Base-by-base conservation (phyloP, 1,139 yeast genomes). In the Torulaspora globosa region DNA sequence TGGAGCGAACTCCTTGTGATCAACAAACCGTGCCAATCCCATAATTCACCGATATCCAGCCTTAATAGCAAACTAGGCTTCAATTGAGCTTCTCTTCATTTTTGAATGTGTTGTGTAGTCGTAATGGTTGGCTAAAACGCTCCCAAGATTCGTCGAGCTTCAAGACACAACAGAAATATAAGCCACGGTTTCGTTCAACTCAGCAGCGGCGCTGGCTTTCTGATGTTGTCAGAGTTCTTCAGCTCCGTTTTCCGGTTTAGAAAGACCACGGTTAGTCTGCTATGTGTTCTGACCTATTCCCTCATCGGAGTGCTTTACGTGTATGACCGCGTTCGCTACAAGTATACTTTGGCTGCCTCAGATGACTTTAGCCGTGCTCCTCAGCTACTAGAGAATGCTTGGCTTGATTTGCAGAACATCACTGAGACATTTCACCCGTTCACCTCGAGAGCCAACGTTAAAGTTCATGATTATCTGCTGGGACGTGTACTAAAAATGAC, bases 351-450 rank as follows among this genome's bases (percentile, higher is more conserved):
- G 30, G 65, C 66, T 10, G 37, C 19, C 12, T 46, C 51, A 7
- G 36, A 41, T 19, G 43, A 47, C 14, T 42, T 45, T 16, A 30
- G 31, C n/a, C 66, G 37, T 81, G 44, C 46, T n/a, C 44, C 49
- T n/a, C 76, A 39, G 36, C 53, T 66, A 7, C 60, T 81, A 5
- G 69, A 76, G 12, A 65, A 73, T 1, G 72, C 82, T 2, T 88
- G 95, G 96, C 54, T 66, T 4, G 85, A 82, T 56, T 72, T 88
- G 45, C 94, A 86, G 62, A 65, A 67, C 8, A 82, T 89, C 12
- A 83, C 92, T 0, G 60, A 67, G 34, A 65, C 73, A 35, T 80
- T 79, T 50, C 97, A 90, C 66, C 88, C 96, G 0, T 89, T 84
- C 64, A 79, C 80, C 23, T 82, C 96, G 0, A 76, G 72, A 46